Conservation (phyloP, 176 grass and related monocot genomes). For the Avena sativa region DNA sequence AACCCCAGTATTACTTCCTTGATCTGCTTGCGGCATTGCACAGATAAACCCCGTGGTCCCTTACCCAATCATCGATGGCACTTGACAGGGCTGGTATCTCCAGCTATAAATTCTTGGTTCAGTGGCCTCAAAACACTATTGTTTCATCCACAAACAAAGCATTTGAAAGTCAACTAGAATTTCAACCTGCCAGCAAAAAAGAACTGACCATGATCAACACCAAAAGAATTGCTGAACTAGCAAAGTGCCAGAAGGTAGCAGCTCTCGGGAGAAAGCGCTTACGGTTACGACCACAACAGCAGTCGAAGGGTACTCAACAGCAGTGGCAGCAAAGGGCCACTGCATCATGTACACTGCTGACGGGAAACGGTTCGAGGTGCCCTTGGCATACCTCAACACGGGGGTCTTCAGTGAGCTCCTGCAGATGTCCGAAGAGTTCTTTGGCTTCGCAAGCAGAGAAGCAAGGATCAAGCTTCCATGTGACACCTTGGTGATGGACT, state of each 20-base stretch:
- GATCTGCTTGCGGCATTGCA: conserved; percentile 14
- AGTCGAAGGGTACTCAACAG: not conserved
- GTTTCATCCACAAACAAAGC: conserved; percentile 35
- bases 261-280: conserved; percentile 32
- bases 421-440: conserved; percentile 53
- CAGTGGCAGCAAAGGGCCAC: conserved; percentile 24
- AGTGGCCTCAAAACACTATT: not conserved
- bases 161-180: not conserved
- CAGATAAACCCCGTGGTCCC: not conserved
- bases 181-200: not conserved
- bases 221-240: conserved; percentile 55
- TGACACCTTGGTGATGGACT: conserved; percentile 52
- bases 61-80: not conserved
- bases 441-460: conserved; percentile 41
- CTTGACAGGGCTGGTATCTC: not conserved
- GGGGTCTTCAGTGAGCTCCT: conserved; percentile 43
- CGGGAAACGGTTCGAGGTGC: conserved; percentile 32
- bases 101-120: conserved; percentile 37
- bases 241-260: conserved; percentile 63
- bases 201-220: conserved; percentile 46
- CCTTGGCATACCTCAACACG: conserved; percentile 33
- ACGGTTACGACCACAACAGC: not conserved
- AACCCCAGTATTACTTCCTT: conserved; percentile 4
- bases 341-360: conserved; percentile 37
- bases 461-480: conserved; percentile 54